phyloP scores from a whole-genome alignment of 768 basidiomycete species.

The Kwoniella sp. region DNA sequence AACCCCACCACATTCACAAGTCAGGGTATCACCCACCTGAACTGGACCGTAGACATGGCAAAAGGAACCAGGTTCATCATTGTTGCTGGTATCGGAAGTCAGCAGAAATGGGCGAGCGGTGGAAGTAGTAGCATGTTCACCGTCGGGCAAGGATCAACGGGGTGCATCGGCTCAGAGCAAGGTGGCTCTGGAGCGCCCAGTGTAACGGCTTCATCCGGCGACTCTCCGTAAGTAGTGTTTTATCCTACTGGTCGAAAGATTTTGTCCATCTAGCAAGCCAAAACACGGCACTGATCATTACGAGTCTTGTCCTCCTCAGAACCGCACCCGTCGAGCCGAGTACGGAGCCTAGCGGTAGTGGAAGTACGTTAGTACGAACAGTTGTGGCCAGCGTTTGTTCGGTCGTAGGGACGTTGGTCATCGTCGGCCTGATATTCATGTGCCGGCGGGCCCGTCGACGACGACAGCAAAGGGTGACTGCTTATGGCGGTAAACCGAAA shows the following conservation, averaged over 20 bases:
- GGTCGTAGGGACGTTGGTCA: conserved; percentile 37
- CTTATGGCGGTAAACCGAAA: conserved; percentile 4
- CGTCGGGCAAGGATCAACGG: conserved; percentile 42
- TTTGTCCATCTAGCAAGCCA: no score
- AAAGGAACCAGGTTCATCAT: conserved; percentile 50
- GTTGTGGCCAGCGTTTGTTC: conserved; percentile 42
- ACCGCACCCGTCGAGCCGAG: not conserved
- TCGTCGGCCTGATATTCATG: conserved; percentile 35
- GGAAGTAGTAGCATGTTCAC: conserved; percentile 44
- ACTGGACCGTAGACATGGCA: conserved; percentile 47
- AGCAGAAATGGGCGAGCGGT: conserved; percentile 50
- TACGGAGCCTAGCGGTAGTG: not conserved
- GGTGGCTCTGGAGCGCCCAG: conserved; percentile 29
- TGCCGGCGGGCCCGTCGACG: conserved; percentile 25
- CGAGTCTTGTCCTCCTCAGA: not conserved
- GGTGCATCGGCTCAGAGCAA: conserved; percentile 26
- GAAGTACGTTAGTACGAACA: conserved; percentile 11
- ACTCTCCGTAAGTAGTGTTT: not conserved
- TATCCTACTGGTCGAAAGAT: not conserved
- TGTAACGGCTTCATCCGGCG: conserved; percentile 32
- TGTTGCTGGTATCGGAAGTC: conserved; percentile 47
- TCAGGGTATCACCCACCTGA: conserved; percentile 40
- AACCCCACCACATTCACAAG: conserved; percentile 40
- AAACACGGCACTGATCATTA: no score
- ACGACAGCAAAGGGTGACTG: conserved; percentile 4